A percentile compares a stretch with the other conserved stretches of the same genome.
phyloP scores from a whole-genome alignment of 1,284 basidiomycete genomes.

The Polyporus tsugae region DNA sequence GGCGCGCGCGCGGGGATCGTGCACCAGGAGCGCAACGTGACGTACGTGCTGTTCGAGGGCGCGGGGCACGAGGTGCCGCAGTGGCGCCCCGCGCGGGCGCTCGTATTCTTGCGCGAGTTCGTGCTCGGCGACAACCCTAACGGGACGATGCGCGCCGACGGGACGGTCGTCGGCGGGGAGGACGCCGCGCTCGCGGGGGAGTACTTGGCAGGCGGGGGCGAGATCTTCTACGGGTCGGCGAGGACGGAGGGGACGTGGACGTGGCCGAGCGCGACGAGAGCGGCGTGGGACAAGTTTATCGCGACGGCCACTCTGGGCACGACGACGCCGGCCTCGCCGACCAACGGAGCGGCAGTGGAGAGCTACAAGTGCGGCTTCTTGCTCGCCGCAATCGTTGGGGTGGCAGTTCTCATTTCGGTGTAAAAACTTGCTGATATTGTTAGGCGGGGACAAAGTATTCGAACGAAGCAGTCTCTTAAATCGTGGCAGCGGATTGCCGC shows the following conservation, averaged over 20 bases:
- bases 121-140: constrained; percentile 41
- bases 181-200: constrained; percentile 51
- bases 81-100: constrained; percentile 43
- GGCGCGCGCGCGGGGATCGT: constrained; percentile 42
- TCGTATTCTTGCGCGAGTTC: constrained; percentile 43
- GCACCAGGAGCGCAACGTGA: constrained; percentile 44
- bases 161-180: constrained; percentile 55
- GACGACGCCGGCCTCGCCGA: neutral
- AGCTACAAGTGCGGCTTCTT: neutral
- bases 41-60: constrained; percentile 42
- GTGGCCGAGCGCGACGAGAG: constrained; percentile 49
- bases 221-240: constrained; percentile 33
- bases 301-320: constrained; percentile 27
- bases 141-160: constrained; percentile 34
- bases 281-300: constrained; percentile 57
- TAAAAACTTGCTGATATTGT: neutral
- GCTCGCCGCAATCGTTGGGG: neutral
- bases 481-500: neutral
- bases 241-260: constrained; percentile 33
- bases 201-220: constrained; percentile 50
- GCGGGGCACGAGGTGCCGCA: constrained; percentile 44
- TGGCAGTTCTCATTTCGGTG: neutral
- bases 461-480: neutral
- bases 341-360: neutral
- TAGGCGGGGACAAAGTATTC: neutral